phyloP scores from a whole-genome alignment of 805 yeast species.

The Schizosaccharomyces cryophilus region DNA sequence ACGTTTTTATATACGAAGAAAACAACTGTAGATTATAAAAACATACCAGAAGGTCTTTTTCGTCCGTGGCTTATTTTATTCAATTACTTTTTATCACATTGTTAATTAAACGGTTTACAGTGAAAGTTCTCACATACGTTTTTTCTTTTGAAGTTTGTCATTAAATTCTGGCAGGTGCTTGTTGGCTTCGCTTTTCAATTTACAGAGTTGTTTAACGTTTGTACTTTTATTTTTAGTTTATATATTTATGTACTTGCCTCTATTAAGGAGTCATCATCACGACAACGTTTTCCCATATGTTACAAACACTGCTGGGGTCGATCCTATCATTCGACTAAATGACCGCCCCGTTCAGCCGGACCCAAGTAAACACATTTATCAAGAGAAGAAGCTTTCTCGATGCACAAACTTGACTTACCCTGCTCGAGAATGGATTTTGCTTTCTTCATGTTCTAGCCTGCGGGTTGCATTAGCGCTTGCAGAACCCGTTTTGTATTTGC shows the following conservation, averaged over 20 bases:
- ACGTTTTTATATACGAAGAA: too few relatives aligned
- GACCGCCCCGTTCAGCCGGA: not conserved
- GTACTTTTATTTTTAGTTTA: not conserved
- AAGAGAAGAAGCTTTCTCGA: not conserved
- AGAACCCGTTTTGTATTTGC: slow-evolving; percentile 55
- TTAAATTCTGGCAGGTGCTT: too few relatives aligned
- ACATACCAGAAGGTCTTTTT: too few relatives aligned
- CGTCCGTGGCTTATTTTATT: too few relatives aligned
- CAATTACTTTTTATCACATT: too few relatives aligned
- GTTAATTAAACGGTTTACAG: too few relatives aligned
- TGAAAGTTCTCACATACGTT: too few relatives aligned
- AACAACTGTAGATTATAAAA: too few relatives aligned
- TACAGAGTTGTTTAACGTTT: too few relatives aligned
- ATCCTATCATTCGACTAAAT: not conserved
- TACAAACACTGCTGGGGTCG: not conserved
- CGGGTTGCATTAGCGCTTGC: slow-evolving; percentile 21
- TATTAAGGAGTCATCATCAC: not conserved
- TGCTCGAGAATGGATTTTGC: not conserved
- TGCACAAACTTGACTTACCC: not conserved
- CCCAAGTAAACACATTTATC: not conserved
- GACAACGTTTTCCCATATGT: not conserved
- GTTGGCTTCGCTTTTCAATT: too few relatives aligned
- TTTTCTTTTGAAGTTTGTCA: too few relatives aligned
- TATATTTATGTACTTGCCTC: not conserved
- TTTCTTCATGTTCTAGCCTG: not conserved